Conservation (phyloP, 2,329 filamentous ascomycete genomes). For the Botrytis squamosa region DNA sequence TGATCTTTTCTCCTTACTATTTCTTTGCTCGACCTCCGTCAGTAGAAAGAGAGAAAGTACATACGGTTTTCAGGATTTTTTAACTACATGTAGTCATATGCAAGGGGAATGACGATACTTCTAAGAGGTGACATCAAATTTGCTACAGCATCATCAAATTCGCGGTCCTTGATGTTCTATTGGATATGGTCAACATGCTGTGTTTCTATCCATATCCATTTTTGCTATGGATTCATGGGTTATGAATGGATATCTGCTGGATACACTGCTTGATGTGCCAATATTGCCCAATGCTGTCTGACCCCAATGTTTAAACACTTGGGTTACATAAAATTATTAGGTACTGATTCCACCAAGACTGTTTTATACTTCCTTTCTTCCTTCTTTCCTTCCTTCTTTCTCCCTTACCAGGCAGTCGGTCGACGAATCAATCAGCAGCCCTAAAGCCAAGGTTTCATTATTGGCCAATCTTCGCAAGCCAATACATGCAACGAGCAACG, state of each 20-base stretch:
- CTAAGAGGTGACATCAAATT: neutral
- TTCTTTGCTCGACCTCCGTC: too few relatives aligned
- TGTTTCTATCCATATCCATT: neutral
- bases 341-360: neutral
- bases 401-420: neutral
- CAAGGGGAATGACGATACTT: neutral
- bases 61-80: neutral
- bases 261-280: neutral
- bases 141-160: too few relatives aligned
- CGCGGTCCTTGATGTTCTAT: neutral
- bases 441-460: neutral
- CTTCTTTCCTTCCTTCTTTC: neutral
- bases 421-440: neutral
- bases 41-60: neutral
- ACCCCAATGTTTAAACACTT: neutral
- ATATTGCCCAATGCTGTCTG: neutral
- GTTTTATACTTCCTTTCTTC: neutral
- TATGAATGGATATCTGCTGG: neutral
- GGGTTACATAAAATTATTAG: neutral
- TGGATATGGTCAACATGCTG: neutral
- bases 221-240: neutral
- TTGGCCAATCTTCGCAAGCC: neutral
- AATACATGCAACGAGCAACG: neutral
- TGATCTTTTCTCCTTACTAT: too few relatives aligned
- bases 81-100: neutral